A percentile compares a stretch with the other conserved stretches of the same genome.
Conservation (phyloP, 2,329 filamentous ascomycete genomes). For the Metarhizium brunneum region DNA sequence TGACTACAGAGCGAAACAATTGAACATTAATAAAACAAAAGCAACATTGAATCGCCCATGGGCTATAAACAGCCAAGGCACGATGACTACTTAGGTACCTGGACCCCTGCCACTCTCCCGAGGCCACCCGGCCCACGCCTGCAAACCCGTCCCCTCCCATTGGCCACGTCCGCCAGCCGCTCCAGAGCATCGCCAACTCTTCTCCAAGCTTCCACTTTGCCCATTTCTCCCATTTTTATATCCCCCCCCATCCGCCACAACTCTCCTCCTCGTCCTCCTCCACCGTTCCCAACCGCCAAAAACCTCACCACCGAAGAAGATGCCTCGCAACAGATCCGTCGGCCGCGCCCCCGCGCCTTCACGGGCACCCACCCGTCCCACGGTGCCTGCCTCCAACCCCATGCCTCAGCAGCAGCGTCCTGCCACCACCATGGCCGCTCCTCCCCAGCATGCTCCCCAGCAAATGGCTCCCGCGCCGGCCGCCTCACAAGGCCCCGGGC, state of each 20-base stretch:
- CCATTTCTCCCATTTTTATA: slow-evolving; percentile 4
- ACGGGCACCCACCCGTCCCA: slow-evolving; percentile 49
- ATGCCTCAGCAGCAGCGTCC: slow-evolving; percentile 57
- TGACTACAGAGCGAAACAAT: background rate
- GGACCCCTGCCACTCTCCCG: slow-evolving; percentile 10
- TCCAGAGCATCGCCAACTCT: slow-evolving; percentile 16
- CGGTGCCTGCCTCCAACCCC: slow-evolving; percentile 48
- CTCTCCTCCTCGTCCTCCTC: background rate
- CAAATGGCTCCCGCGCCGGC: slow-evolving; percentile 31
- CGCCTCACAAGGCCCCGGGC: slow-evolving; percentile 62
- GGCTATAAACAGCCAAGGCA: too few species aligned
- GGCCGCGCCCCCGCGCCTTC: slow-evolving; percentile 35
- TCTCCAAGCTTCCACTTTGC: slow-evolving; percentile 14
- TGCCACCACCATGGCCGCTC: slow-evolving; percentile 56
- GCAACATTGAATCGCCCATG: too few species aligned
- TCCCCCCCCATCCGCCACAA: background rate
- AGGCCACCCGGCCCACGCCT: slow-evolving; percentile 15
- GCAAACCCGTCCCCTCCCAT: slow-evolving; percentile 18
- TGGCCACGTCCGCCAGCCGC: slow-evolving; percentile 13
- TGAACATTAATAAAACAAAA: background rate
- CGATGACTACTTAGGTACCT: background rate
- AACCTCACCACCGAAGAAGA: slow-evolving; percentile 23
- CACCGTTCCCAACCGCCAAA: slow-evolving; percentile 1
- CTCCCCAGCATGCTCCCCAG: slow-evolving; percentile 39
- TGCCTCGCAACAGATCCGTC: slow-evolving; percentile 72